Conservation (phyloP, 495 filamentous ascomycete species). For the Aeminium ludgeri region DNA sequence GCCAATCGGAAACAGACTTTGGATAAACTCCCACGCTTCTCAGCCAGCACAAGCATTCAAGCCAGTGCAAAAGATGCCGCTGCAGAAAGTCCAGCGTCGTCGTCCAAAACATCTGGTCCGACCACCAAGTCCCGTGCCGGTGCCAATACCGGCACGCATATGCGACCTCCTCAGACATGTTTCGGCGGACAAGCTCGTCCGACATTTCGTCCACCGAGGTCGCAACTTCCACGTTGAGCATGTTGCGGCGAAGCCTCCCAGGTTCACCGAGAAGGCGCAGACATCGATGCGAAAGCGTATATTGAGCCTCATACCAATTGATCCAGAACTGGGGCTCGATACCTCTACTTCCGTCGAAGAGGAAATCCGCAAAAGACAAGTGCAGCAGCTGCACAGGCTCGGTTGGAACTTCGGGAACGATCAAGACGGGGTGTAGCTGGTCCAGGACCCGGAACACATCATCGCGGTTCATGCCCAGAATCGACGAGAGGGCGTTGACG, state of each 20-base stretch:
- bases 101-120: neutral
- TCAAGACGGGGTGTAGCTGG: slow-evolving; percentile 23
- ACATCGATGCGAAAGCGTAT: slow-evolving; percentile 22
- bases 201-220: slow-evolving; percentile 1
- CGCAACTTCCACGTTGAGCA: slow-evolving; percentile 22
- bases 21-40: neutral
- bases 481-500: slow-evolving; percentile 11
- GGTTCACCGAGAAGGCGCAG: slow-evolving; percentile 20
- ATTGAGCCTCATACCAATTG: slow-evolving; percentile 24
- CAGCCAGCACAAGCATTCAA: neutral
- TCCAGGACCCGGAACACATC: slow-evolving; percentile 7
- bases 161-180: slow-evolving; percentile 12
- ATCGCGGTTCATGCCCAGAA: no score
- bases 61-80: neutral
- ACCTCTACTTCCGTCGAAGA: slow-evolving; percentile 25
- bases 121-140: neutral
- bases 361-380: slow-evolving; percentile 35
- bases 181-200: no score
- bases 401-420: slow-evolving; percentile 18
- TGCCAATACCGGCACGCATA: slow-evolving; percentile 5
- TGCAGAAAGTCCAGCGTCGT: neutral
- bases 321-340: slow-evolving; percentile 24
- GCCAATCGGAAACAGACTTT: no score
- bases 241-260: slow-evolving; percentile 21
- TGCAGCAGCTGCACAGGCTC: slow-evolving; percentile 28